Base-by-base conservation (phyloP, 345 rosid species). In the Litchi chinensis region DNA sequence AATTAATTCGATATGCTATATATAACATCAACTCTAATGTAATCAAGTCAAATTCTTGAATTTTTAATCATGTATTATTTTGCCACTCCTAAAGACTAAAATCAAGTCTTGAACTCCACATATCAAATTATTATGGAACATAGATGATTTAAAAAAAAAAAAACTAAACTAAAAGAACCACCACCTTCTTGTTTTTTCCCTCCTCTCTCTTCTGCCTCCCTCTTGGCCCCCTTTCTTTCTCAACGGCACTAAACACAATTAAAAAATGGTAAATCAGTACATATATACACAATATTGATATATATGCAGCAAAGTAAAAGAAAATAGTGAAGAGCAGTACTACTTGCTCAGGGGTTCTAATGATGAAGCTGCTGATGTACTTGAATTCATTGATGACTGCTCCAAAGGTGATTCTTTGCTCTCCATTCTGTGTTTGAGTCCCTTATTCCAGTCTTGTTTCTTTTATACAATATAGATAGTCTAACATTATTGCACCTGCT, bases 141-240 rank as follows among this genome's bases (percentile, higher is more conserved):
- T 52, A 52, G 3, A 52, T 15, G 15, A 59, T 7, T 59, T 7
- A 59, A n/a, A 19, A 0, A 18, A 21, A 1, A 6, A 21, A 0
- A 59, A 0, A 6, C 0, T 7, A 16, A 37, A 66, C n/a, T 32
- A 39, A 41, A 39, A 40, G 4, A 68, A 18, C 71, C 21, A 37
- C 22, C 28, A 68, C 44, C 16, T 16, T 46, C 52, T 15, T 18
- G 44, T 15, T 65, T 37, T 65, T 65, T 37, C 13, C 21, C 44
- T 65, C 43, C 21, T 32, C 69, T 65, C 44, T 37, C 40, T 32
- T 43, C 44, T 28, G 44, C 69, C 44, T 37, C 16, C 37, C 69
- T 65, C 69, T 65, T 32, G 69, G 21, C 69, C 37, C 28, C 44
- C 18, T 65, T 65, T 65, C 69, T 28, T 65, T 65, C 69, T 32